phyloP scores from a whole-genome alignment of 805 yeast genomes.

The Priceomyces medius region DNA sequence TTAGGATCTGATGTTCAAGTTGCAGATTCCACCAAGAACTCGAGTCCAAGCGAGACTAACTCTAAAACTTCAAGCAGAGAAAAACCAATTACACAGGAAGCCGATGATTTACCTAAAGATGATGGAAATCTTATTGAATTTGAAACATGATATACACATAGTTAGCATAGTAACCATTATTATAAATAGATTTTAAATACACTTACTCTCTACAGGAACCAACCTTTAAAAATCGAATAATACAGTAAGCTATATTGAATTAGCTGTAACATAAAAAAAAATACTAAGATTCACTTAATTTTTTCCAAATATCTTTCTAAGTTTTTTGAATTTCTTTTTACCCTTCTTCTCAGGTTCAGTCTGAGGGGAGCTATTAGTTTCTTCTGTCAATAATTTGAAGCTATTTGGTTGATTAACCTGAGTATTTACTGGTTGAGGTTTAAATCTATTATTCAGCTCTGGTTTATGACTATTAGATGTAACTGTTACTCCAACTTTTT shows the following conservation, averaged over 20 bases:
- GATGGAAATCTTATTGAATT: conserved; percentile 43
- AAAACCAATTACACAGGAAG: conserved; percentile 10
- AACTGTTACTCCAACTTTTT: background rate
- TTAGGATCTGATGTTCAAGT: conserved; percentile 51
- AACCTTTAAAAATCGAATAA: too few species aligned
- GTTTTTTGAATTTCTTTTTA: conserved; percentile 38
- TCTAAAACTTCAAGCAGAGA: background rate
- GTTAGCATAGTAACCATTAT: too few species aligned
- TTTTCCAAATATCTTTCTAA: conserved; percentile 42
- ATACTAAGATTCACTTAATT: conserved; percentile 1
- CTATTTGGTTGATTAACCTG: background rate
- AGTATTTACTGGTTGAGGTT: background rate
- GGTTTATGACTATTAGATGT: background rate
- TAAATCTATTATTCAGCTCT: background rate
- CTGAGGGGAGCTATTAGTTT: background rate
- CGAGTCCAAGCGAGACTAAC: background rate
- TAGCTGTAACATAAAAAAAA: background rate
- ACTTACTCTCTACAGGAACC: too few species aligned
- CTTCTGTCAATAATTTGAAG: background rate
- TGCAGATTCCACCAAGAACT: conserved; percentile 13
- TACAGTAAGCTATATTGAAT: background rate
- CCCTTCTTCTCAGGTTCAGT: conserved; percentile 18
- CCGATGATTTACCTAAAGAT: conserved; percentile 2
- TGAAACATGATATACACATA: conserved; percentile 25
- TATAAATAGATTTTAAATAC: too few species aligned